Conservation (phyloP, 2,329 filamentous ascomycete genomes). For the Bertia moriformis region DNA sequence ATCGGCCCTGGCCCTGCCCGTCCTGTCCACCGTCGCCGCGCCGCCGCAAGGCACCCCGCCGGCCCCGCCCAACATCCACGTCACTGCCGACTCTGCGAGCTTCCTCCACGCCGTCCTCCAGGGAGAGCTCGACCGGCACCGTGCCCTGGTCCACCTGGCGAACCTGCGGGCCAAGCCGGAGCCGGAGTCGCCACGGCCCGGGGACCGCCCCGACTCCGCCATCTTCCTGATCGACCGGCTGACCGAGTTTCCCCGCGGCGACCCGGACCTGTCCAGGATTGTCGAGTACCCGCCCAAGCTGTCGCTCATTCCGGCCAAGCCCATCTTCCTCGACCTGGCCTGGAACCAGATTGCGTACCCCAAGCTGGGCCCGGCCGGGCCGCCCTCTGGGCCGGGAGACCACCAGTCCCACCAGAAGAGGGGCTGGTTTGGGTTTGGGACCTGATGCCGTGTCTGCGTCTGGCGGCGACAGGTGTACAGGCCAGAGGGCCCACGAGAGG, state of each 20-base stretch:
- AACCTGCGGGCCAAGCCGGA: conserved; percentile 36
- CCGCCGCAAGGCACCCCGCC: conserved; percentile 19
- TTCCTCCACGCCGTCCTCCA: conserved; percentile 48
- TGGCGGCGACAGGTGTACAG: too few relatives aligned
- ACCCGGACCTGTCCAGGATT: conserved; percentile 63
- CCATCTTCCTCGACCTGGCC: conserved; percentile 86
- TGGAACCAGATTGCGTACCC: conserved; percentile 97
- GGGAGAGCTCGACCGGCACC: conserved; percentile 64
- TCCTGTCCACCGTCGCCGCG: conserved; percentile 14
- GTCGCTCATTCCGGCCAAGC: conserved; percentile 76
- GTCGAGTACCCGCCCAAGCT: conserved; percentile 78
- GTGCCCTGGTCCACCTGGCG: conserved; percentile 72
- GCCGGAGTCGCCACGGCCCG: conserved; percentile 24
- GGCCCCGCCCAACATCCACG: conserved; percentile 57
- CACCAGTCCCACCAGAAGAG: conserved; percentile 42
- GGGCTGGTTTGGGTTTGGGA: conserved; percentile 75
- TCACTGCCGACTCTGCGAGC: conserved; percentile 42
- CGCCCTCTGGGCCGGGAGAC: conserved; percentile 9
- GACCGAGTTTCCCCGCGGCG: conserved; percentile 56
- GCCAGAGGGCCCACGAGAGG: too few relatives aligned
- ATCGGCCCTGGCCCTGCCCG: conserved; percentile 27
- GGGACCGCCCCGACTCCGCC: conserved; percentile 22
- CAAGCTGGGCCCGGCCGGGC: conserved; percentile 23
- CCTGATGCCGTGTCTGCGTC: too few relatives aligned
- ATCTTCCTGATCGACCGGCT: conserved; percentile 62